These are phyloP conservation scores for Cladosporium colombiae DNA, from an alignment of 2,329 filamentous ascomycete genomes.

Conservation along the genomic window DNA sequence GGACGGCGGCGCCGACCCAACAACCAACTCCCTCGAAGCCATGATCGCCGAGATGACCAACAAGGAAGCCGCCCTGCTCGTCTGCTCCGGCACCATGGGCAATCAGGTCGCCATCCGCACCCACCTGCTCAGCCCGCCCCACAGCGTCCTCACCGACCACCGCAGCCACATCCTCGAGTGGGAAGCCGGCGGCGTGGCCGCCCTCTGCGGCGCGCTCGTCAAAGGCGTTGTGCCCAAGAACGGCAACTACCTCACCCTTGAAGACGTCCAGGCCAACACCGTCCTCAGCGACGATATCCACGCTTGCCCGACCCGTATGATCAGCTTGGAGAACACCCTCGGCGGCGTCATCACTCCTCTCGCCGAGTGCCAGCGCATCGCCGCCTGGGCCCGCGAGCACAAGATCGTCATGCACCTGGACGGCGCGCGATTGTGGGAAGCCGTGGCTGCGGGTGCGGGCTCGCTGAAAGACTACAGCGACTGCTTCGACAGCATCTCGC, in stretches of 20 bases:
- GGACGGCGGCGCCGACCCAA: conserved; percentile 72
- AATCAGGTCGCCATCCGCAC: conserved; percentile 83
- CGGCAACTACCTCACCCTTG: conserved; percentile 70
- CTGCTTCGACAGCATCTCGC: conserved; percentile 71
- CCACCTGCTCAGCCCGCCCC: conserved; percentile 76
- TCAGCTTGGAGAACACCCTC: conserved; percentile 84
- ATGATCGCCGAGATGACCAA: conserved; percentile 72
- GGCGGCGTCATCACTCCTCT: conserved; percentile 78
- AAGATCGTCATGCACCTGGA: conserved; percentile 73
- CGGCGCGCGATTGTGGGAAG: conserved; percentile 81
- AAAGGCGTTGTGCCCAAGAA: conserved; percentile 69
- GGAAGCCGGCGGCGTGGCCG: conserved; percentile 69
- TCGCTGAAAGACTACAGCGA: conserved; percentile 66
- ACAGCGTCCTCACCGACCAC: conserved; percentile 76
- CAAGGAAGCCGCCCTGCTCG: conserved; percentile 76
- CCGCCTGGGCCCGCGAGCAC: conserved; percentile 63
- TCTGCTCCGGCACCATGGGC: conserved; percentile 90
- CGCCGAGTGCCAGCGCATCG: conserved; percentile 67
- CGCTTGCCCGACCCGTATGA: conserved; percentile 75
- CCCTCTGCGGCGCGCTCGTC: conserved; percentile 70
- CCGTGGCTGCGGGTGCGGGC: conserved; percentile 69
- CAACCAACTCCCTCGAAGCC: conserved; percentile 73
- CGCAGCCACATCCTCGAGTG: conserved; percentile 75
- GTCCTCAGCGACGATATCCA: conserved; percentile 72
- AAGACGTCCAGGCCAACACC: conserved; percentile 69